Conservation (phyloP, 2,329 filamentous ascomycete genomes). For the Penicillium sp. region DNA sequence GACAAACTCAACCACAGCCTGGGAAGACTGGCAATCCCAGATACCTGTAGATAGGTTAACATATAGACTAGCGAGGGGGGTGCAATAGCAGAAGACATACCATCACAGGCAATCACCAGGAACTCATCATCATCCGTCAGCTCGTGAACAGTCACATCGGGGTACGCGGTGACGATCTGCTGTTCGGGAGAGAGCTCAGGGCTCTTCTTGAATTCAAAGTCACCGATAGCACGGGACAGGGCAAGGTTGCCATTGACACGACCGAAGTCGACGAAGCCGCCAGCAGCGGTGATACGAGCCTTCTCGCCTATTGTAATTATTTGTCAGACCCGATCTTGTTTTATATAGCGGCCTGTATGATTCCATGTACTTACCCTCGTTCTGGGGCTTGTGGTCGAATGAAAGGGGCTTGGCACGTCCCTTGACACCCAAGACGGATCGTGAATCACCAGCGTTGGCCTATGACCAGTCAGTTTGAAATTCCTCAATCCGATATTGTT, state of each 20-base stretch:
- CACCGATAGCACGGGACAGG: constrained; percentile 92
- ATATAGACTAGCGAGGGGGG: constrained; percentile 5
- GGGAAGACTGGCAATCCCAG: constrained; percentile 98
- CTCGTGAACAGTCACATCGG: constrained; percentile 89
- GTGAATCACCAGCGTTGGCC: constrained; percentile 96
- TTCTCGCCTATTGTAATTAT: constrained; percentile 71
- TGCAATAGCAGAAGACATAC: constrained; percentile 52
- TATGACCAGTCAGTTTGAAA: constrained; percentile 44
- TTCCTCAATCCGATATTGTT: constrained; percentile 6
- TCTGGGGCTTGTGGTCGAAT: constrained; percentile 99
- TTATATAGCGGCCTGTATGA: background rate
- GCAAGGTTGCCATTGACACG: constrained; percentile 98
- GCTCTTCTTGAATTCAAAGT: constrained; percentile 99
- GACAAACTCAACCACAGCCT: constrained; percentile 95
- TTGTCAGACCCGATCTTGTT: constrained; percentile 11
- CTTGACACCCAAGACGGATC: constrained; percentile 93
- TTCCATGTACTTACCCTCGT: constrained; percentile 67
- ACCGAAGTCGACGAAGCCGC: constrained; percentile 97
- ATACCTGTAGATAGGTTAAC: constrained; percentile 66
- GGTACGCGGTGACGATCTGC: constrained; percentile 96
- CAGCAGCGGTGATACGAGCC: constrained; percentile 89
- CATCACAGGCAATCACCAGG: constrained; percentile 86
- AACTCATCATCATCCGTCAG: constrained; percentile 94
- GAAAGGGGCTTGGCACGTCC: constrained; percentile 95
- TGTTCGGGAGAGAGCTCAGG: constrained; percentile 95